Percentiles rank a stretch among this genome's conserved stretches.
phyloP scores from a whole-genome alignment of 108 stramenopile genomes.

The Pelagomonas calceolata region DNA sequence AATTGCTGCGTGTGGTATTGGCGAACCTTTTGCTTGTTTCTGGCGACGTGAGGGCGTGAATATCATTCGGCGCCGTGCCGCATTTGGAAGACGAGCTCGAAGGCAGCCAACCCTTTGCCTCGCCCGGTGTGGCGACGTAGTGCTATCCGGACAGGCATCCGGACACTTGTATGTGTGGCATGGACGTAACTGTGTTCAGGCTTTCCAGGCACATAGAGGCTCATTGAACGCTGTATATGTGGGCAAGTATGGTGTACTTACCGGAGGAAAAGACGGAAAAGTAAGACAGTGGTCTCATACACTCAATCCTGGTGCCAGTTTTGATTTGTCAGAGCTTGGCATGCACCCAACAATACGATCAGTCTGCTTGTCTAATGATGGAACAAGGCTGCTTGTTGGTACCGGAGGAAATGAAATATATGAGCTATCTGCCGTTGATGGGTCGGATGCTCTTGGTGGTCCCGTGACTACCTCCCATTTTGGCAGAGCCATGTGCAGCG shows the following conservation, averaged over 20 bases:
- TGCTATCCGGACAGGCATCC: slow-evolving; percentile 15
- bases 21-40: slow-evolving; percentile 19
- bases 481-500: slow-evolving; percentile 35
- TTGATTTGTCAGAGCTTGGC: slow-evolving; percentile 26
- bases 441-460: slow-evolving; percentile 22
- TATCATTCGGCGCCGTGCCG: slow-evolving; percentile 12
- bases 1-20: slow-evolving; percentile 2
- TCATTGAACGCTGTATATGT: slow-evolving; percentile 24
- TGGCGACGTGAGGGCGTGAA: slow-evolving; percentile 20
- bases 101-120: slow-evolving; percentile 7
- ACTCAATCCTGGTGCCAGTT: slow-evolving; percentile 31
- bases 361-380: slow-evolving; percentile 27
- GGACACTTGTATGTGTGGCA: slow-evolving; percentile 37
- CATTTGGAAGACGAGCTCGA: slow-evolving; percentile 17
- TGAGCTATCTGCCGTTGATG: slow-evolving; percentile 35
- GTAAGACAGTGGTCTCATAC: slow-evolving; percentile 33
- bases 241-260: slow-evolving; percentile 24
- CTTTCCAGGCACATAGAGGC: slow-evolving; percentile 36
- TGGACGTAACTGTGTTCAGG: slow-evolving; percentile 20
- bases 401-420: slow-evolving; percentile 37
- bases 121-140: slow-evolving; percentile 7
- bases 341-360: slow-evolving; percentile 18
- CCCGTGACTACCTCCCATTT: slow-evolving; percentile 32
- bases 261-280: slow-evolving; percentile 38
- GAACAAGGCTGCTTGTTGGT: slow-evolving; percentile 36